These are phyloP conservation scores for Suhomyces kilbournensis DNA, from an alignment of 805 yeast species.

Conservation along the genomic window DNA sequence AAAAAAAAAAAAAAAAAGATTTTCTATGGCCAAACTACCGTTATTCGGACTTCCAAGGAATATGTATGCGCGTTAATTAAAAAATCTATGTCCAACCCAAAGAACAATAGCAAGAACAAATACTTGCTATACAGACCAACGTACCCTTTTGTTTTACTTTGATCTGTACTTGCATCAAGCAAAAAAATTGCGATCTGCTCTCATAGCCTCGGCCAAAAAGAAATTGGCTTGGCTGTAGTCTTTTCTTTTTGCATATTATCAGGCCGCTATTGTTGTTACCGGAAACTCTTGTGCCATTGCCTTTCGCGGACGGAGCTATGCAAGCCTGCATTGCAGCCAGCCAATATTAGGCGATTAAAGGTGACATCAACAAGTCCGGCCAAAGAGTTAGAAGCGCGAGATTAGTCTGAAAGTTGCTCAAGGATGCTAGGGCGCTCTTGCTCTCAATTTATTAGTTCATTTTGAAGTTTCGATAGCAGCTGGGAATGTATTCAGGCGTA, in stretches of 20 bases:
- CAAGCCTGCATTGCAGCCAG: neutral
- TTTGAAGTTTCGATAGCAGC: neutral
- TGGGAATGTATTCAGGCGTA: neutral
- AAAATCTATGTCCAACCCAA: too few relatives aligned
- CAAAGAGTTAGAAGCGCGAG: neutral
- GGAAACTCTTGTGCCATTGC: neutral
- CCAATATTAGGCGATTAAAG: neutral
- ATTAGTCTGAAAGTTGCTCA: neutral
- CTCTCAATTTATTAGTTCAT: neutral
- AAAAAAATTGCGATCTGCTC: neutral
- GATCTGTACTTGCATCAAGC: neutral
- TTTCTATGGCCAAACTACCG: too few relatives aligned
- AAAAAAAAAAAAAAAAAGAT: too few relatives aligned
- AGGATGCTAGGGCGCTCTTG: neutral
- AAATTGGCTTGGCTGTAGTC: neutral
- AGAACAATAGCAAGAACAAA: neutral
- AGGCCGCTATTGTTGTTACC: neutral
- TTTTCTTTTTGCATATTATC: neutral
- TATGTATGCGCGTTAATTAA: too few relatives aligned
- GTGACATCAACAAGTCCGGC: neutral
- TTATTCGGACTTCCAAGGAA: too few relatives aligned
- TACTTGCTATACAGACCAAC: neutral
- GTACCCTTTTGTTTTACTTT: too few relatives aligned
- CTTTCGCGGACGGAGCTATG: neutral
- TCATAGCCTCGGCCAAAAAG: neutral